A percentile compares a stretch with the other conserved stretches of the same genome.
Evolutionary conservation across 129 eudicot species (phyloP).

Genomic region (Flaveria linearis): DNA sequence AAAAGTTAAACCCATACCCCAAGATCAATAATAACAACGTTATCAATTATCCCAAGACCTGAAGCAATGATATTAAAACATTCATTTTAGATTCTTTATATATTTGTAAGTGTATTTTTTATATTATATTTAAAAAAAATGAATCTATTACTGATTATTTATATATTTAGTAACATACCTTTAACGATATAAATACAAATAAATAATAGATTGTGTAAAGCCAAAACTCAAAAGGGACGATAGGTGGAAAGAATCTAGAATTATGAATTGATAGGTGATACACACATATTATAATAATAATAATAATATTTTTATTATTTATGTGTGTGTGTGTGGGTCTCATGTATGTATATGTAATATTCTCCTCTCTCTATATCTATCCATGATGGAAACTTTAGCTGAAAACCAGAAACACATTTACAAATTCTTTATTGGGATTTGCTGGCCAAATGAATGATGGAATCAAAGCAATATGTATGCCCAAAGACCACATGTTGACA

Average conservation of each 20-base stretch:
- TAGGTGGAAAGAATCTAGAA: constrained; percentile 40
- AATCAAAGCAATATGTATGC: constrained; percentile 42
- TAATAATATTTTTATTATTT: not conserved
- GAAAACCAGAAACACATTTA: constrained; percentile 40
- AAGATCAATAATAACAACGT: no score
- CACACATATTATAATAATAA: not conserved
- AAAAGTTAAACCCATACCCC: no score
- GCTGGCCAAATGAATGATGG: constrained; percentile 57
- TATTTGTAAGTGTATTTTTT: no score
- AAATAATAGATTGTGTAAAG: constrained; percentile 27
- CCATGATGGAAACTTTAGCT: constrained; percentile 7
- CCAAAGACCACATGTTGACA: constrained; percentile 57
- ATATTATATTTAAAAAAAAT: no score
- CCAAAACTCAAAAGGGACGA: constrained; percentile 33
- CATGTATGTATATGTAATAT: not conserved
- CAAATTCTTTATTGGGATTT: constrained; percentile 26
- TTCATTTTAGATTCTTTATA: no score
- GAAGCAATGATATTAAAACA: no score
- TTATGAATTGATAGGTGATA: constrained; percentile 36
- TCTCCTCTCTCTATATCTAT: constrained; percentile 25
- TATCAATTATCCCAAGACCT: no score
- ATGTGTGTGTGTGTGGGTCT: not conserved
- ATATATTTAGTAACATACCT: no score
- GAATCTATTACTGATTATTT: no score
- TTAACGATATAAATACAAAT: no score